Evolutionary conservation across 768 basidiomycete genomes (phyloP).

Genomic region (Amanita molliuscula): DNA sequence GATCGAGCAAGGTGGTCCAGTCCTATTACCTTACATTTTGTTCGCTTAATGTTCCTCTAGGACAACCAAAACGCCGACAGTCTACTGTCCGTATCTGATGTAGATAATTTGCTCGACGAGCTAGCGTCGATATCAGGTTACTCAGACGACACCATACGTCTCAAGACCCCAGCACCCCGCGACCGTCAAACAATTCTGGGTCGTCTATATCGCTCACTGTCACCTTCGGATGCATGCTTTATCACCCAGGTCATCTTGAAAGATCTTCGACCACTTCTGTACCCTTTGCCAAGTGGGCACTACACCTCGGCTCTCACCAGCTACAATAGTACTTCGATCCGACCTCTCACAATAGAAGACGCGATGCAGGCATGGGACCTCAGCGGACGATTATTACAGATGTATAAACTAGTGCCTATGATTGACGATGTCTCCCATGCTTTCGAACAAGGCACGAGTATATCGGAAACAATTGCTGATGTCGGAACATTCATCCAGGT

Average conservation of each 20-base stretch:
- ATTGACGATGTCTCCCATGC: conserved; percentile 45
- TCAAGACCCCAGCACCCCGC: conserved; percentile 18
- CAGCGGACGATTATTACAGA: conserved; percentile 35
- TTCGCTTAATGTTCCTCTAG: background rate
- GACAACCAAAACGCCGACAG: conserved; percentile 10
- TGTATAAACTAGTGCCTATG: conserved; percentile 45
- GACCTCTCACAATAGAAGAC: conserved; percentile 44
- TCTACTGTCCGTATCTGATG: conserved; percentile 30
- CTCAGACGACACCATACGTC: conserved; percentile 39
- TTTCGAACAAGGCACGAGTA: conserved; percentile 25
- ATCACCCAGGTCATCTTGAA: conserved; percentile 84
- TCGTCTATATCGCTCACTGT: conserved; percentile 48
- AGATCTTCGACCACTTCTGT: conserved; percentile 73
- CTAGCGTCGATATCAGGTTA: conserved; percentile 60
- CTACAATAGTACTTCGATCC: conserved; percentile 48
- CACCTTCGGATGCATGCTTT: conserved; percentile 54
- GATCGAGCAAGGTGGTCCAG: conserved; percentile 3
- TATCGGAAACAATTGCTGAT: conserved; percentile 23
- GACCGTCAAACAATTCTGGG: conserved; percentile 31
- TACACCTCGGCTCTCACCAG: conserved; percentile 39
- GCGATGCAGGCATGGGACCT: conserved; percentile 73
- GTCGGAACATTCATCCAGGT: conserved; percentile 28
- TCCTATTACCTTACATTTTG: conserved; percentile 20
- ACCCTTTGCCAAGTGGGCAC: conserved; percentile 47
- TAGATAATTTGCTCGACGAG: conserved; percentile 64